A percentile compares a stretch with the other conserved stretches of the same genome.
phyloP scores from a whole-genome alignment of 1,139 yeast species.

The Debaryomyces fabryi region DNA sequence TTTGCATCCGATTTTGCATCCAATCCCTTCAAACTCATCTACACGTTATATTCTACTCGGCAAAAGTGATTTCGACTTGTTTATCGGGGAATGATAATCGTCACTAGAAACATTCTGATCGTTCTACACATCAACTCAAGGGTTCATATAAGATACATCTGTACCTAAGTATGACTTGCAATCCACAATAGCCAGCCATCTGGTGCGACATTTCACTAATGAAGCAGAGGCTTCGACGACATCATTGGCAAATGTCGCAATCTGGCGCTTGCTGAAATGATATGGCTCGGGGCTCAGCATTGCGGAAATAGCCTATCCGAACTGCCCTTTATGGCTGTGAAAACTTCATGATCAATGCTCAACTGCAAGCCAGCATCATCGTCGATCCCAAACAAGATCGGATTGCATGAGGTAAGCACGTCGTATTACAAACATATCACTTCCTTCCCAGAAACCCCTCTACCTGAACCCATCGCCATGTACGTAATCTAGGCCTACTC shows the following conservation, averaged over 20 bases:
- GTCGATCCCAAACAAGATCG: not conserved
- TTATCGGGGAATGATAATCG: too few relatives aligned
- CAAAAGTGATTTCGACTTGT: too few relatives aligned
- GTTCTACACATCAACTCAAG: too few relatives aligned
- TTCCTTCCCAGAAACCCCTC: not conserved
- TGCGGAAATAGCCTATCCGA: not conserved
- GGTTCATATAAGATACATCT: too few relatives aligned
- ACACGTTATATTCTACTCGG: too few relatives aligned
- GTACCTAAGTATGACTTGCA: too few relatives aligned
- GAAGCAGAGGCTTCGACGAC: too few relatives aligned
- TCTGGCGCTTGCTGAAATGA: not conserved
- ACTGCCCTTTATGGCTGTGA: conserved; percentile 1
- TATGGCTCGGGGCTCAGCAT: not conserved
- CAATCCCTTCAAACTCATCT: too few relatives aligned
- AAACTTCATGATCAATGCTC: not conserved
- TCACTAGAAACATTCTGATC: too few relatives aligned
- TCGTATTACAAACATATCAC: not conserved
- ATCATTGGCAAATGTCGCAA: not conserved
- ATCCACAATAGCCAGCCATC: too few relatives aligned
- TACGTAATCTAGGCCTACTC: not conserved
- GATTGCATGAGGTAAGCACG: not conserved
- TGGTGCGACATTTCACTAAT: too few relatives aligned
- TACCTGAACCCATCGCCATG: not conserved
- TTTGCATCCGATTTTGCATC: too few relatives aligned
- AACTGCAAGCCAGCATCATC: not conserved